These are phyloP conservation scores for Hericium rajendrae DNA, from an alignment of 768 basidiomycete species.

Conservation along the genomic window DNA sequence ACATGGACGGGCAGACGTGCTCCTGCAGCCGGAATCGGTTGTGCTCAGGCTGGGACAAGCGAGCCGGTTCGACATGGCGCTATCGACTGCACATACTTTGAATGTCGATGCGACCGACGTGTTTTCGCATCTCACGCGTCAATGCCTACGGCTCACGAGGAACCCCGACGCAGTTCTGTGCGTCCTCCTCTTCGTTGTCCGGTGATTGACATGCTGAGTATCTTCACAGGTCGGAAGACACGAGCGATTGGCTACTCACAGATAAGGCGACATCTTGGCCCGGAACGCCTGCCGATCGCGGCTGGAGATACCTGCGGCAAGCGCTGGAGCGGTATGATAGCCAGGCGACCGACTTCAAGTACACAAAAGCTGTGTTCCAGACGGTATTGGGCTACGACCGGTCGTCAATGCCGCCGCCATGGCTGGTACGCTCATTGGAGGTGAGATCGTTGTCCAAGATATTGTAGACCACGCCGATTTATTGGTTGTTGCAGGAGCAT, in stretches of 20 bases:
- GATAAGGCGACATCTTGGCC: slow-evolving; percentile 79
- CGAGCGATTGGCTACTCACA: slow-evolving; percentile 74
- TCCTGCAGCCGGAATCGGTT: slow-evolving; percentile 50
- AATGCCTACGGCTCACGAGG: slow-evolving; percentile 69
- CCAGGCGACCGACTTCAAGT: slow-evolving; percentile 58
- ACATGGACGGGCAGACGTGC: slow-evolving; percentile 23
- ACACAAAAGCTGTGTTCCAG: slow-evolving; percentile 70
- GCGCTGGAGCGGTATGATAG: slow-evolving; percentile 73
- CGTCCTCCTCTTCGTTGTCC: slow-evolving; percentile 15
- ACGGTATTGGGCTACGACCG: slow-evolving; percentile 62
- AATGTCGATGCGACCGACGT: slow-evolving; percentile 82
- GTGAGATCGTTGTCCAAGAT: slow-evolving; percentile 26
- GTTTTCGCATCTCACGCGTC: slow-evolving; percentile 65
- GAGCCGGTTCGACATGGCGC: slow-evolving; percentile 71
- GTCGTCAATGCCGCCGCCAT: slow-evolving; percentile 59
- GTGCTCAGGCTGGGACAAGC: slow-evolving; percentile 71
- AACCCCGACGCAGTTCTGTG: slow-evolving; percentile 53
- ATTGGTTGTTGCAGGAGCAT: slow-evolving; percentile 35
- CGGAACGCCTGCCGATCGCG: slow-evolving; percentile 69
- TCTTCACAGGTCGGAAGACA: slow-evolving; percentile 51
- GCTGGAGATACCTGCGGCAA: slow-evolving; percentile 82
- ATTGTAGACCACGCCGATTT: neutral
- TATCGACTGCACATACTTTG: slow-evolving; percentile 65
- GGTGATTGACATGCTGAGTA: slow-evolving; percentile 2
- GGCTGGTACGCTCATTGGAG: slow-evolving; percentile 73